Evolutionary conservation across 1,284 basidiomycete genomes (phyloP).

Genomic region (Ustilago vetiveriae): DNA sequence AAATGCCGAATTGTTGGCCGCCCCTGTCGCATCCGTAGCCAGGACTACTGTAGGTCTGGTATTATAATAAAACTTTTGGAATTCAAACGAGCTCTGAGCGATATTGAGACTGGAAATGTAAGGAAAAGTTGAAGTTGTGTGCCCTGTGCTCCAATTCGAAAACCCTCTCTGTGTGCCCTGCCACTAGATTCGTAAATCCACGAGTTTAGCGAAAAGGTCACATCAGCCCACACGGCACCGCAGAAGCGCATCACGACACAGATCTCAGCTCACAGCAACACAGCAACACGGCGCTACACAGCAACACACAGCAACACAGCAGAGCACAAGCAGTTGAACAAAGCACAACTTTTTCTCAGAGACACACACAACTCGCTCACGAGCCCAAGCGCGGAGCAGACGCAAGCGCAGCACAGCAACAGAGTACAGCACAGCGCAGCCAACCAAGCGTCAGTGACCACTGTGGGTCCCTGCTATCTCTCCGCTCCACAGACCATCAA

Average conservation of each 20-base stretch:
- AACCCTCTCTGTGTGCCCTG: no score
- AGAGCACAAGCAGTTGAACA: not conserved
- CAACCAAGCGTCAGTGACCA: no score
- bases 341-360: not conserved
- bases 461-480: constrained; percentile 11
- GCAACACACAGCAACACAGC: constrained; percentile 4
- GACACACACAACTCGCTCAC: constrained; percentile 5
- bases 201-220: constrained; percentile 3
- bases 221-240: not conserved
- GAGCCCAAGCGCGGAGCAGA: no score
- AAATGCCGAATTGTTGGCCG: not conserved
- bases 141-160: constrained; percentile 2
- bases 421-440: constrained; percentile 8
- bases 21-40: no score
- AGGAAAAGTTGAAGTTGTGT: constrained; percentile 5
- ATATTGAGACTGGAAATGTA: no score
- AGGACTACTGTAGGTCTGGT: no score
- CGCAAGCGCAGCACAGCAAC: not conserved
- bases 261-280: constrained; percentile 6
- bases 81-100: no score
- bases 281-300: no score
- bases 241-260: not conserved
- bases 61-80: no score
- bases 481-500: constrained; percentile 19
- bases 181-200: no score